Conservation (phyloP, 352 stramenopile species). For the Bremia lactucae region DNA sequence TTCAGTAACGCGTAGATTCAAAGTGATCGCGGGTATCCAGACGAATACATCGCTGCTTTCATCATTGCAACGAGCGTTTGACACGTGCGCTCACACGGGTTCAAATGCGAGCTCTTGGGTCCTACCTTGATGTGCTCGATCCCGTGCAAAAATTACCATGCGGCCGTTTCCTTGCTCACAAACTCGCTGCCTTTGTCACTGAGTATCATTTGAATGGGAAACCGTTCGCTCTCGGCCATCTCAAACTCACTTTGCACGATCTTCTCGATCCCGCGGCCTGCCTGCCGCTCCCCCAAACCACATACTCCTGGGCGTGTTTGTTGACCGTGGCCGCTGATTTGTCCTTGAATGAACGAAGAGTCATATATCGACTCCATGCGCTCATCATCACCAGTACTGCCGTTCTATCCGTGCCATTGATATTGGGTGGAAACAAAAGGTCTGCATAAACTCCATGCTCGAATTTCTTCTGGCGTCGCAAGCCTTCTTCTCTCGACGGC, state of each 20-base stretch:
- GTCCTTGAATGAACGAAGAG: neutral
- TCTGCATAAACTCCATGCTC: neutral
- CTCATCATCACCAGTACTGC: neutral
- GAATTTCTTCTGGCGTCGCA: neutral
- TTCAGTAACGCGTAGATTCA: neutral
- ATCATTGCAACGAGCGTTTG: neutral
- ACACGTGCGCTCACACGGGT: neutral
- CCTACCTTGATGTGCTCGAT: constrained; percentile 1
- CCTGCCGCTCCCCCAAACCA: neutral
- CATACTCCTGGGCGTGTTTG: neutral
- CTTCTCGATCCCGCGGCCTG: neutral
- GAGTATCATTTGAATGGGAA: neutral
- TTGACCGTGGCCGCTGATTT: neutral
- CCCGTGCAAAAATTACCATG: neutral
- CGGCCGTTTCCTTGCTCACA: neutral
- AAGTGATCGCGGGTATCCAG: neutral
- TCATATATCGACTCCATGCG: neutral
- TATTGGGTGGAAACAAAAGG: neutral
- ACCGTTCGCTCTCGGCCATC: neutral
- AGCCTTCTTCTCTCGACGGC: neutral
- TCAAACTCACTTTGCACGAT: neutral
- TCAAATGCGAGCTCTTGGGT: neutral
- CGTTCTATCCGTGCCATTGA: neutral
- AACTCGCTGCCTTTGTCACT: neutral
- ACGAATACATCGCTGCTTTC: neutral